These are phyloP conservation scores for Hyaloscypha variabilis DNA, from an alignment of 495 filamentous ascomycete genomes.

Conservation along the genomic window DNA sequence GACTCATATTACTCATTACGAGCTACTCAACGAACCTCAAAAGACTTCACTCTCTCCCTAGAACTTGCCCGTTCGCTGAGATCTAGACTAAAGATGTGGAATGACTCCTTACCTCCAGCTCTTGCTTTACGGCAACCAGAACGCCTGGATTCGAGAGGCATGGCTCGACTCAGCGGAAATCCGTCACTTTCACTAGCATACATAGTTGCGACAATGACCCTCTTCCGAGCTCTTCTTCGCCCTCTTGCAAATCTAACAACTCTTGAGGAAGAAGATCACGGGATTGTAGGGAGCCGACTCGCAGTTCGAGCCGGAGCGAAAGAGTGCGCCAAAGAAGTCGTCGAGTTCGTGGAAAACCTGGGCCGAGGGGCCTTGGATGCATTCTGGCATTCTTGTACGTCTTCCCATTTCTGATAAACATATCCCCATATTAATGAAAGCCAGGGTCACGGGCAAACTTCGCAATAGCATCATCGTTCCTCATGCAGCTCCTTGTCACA, in stretches of 20 bases:
- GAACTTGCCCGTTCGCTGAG: constrained; percentile 28
- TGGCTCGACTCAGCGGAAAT: constrained; percentile 28
- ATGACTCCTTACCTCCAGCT: constrained; percentile 28
- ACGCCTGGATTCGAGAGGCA: constrained; percentile 23
- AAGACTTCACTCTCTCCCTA: constrained; percentile 31
- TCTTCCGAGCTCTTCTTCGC: constrained; percentile 30
- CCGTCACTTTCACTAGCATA: constrained; percentile 30
- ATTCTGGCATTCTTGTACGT: constrained; percentile 35
- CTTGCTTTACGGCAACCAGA: constrained; percentile 24
- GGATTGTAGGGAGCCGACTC: constrained; percentile 24
- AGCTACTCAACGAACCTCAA: constrained; percentile 27
- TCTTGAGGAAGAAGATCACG: constrained; percentile 29
- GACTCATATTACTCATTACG: constrained; percentile 31
- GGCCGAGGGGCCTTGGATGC: constrained; percentile 28
- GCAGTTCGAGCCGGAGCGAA: constrained; percentile 25
- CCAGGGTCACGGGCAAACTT: constrained; percentile 35
- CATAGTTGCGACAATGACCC: constrained; percentile 33
- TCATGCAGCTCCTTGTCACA: constrained; percentile 32
- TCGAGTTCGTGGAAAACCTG: constrained; percentile 32
- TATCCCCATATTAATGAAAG: neutral
- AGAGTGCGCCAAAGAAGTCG: constrained; percentile 34
- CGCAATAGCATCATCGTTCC: constrained; percentile 36
- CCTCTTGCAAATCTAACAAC: constrained; percentile 29
- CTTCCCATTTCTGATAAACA: neutral
- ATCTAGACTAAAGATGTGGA: constrained; percentile 29